A percentile compares a stretch with the other conserved stretches of the same genome.
phyloP scores from a whole-genome alignment of 305 asterid genomes.

The Fraxinus albicans region DNA sequence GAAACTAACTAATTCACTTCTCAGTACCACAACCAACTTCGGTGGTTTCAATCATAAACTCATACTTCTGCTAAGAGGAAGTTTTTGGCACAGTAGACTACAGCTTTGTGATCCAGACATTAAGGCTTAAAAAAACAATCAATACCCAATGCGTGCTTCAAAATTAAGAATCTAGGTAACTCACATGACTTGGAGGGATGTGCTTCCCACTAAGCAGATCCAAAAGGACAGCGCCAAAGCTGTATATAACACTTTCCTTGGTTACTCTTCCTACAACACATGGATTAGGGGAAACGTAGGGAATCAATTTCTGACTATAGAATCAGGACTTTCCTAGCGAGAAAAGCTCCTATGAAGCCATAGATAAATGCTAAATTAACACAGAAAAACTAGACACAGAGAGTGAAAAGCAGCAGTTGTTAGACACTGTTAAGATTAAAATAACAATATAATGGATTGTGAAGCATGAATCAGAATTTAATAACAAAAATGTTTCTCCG shows the following conservation, averaged over 20 bases:
- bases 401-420: neutral
- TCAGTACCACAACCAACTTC: neutral
- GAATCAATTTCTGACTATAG: neutral
- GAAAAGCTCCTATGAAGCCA: neutral
- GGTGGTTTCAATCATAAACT: neutral
- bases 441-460: neutral
- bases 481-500: neutral
- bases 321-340: neutral
- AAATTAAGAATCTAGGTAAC: constrained; percentile 18
- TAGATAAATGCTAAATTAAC: neutral
- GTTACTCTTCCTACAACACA: constrained; percentile 54
- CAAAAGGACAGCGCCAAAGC: constrained; percentile 66
- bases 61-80: neutral
- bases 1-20: neutral
- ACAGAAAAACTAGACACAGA: neutral
- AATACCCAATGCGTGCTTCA: neutral
- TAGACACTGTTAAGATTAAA: neutral
- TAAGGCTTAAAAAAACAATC: neutral
- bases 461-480: neutral
- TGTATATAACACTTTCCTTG: constrained; percentile 58
- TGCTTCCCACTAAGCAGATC: constrained; percentile 67
- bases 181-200: constrained; percentile 66
- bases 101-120: neutral
- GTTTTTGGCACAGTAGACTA: neutral
- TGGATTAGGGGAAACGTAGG: neutral